Percentiles rank a stretch among this genome's conserved stretches.
Evolutionary conservation across 2,329 filamentous ascomycete species (phyloP).

Genomic region (Aspergillus novofumigatus): DNA sequence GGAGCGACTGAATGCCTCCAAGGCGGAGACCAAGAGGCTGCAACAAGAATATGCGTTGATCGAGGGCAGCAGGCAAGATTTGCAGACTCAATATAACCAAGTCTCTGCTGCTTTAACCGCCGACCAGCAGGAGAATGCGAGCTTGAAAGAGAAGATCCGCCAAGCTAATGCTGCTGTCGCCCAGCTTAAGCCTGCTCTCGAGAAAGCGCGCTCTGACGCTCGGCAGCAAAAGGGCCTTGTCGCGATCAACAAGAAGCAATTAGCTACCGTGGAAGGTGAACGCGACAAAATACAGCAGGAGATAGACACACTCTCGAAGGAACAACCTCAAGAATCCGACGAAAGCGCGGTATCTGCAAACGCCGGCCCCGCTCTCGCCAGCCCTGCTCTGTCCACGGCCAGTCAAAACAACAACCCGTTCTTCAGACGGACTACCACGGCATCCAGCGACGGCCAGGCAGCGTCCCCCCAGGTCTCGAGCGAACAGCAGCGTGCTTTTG

Average conservation of each 20-base stretch:
- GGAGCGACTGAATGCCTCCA: conserved; percentile 71
- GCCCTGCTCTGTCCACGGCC: conserved; percentile 58
- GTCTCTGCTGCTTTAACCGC: conserved; percentile 69
- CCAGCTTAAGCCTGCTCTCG: conserved; percentile 81
- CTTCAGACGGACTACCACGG: conserved; percentile 64
- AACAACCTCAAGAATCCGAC: conserved; percentile 56
- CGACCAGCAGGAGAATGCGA: conserved; percentile 84
- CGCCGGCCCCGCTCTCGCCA: conserved; percentile 54
- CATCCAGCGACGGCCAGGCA: conserved; percentile 43
- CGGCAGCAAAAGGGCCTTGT: conserved; percentile 94
- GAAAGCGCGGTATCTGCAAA: conserved; percentile 30
- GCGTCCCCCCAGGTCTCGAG: conserved; percentile 42
- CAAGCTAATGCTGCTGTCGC: conserved; percentile 76
- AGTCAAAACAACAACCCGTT: conserved; percentile 88
- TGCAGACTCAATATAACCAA: conserved; percentile 78
- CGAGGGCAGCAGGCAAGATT: conserved; percentile 74
- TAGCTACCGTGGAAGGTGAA: conserved; percentile 83
- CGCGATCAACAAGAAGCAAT: conserved; percentile 97
- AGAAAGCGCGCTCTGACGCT: conserved; percentile 87
- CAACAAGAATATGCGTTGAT: conserved; percentile 79
- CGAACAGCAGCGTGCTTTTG: conserved; percentile 66
- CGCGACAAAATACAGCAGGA: conserved; percentile 82
- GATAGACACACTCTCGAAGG: conserved; percentile 62
- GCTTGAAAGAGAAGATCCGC: conserved; percentile 81
- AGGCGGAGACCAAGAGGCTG: conserved; percentile 77